Evolutionary conservation across 305 asterid genomes (phyloP).

Genomic region (Solanum hybrid): DNA sequence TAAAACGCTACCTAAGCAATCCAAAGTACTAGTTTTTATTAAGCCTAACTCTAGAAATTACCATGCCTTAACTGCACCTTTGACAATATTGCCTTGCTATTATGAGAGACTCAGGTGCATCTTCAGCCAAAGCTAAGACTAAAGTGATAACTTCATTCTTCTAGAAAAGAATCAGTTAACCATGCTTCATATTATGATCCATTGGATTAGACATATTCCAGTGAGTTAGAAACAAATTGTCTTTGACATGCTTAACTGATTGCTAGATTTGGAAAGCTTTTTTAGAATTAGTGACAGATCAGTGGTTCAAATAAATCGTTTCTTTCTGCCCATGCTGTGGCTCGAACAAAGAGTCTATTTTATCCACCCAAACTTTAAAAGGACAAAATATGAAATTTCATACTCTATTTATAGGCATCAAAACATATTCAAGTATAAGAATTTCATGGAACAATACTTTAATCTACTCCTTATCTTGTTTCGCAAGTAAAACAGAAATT

Average conservation of each 20-base stretch:
- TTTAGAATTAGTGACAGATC: neutral
- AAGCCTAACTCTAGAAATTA: neutral
- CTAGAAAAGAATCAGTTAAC: neutral
- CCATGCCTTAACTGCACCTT: neutral
- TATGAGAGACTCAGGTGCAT: neutral
- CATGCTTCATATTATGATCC: neutral
- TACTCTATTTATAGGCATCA: neutral
- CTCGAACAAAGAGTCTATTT: neutral
- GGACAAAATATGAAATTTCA: neutral
- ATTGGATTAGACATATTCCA: neutral
- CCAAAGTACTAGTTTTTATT: neutral
- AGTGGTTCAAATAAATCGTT: neutral
- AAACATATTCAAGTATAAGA: neutral
- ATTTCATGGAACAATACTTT: neutral
- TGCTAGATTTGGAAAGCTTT: neutral
- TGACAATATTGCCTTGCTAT: neutral
- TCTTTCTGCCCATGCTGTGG: neutral
- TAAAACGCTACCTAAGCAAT: neutral
- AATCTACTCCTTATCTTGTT: neutral
- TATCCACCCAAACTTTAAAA: neutral
- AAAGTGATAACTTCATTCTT: neutral
- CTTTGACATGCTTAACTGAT: neutral
- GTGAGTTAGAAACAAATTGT: neutral
- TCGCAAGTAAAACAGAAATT: constrained; percentile 4
- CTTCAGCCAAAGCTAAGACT: neutral